Base-by-base conservation (phyloP, 2,329 filamentous ascomycete species). In the Colletotrichum theobromicola region DNA sequence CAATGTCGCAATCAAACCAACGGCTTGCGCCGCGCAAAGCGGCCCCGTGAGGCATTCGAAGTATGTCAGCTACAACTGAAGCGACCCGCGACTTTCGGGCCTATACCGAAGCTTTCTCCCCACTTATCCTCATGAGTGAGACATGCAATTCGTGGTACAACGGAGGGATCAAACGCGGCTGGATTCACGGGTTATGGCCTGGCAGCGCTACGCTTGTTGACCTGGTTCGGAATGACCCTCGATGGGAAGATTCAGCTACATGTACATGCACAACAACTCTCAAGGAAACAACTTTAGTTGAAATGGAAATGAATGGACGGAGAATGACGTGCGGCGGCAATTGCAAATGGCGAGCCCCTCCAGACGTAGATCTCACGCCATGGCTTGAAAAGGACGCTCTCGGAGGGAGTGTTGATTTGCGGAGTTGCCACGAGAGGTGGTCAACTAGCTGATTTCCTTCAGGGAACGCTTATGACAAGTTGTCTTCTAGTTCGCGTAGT, bases 381-480 rank as follows among this genome's bases (percentile, higher is more conserved):
- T 50, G 42, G 42, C 42, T 50, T 7, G 42, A 50, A 50, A 50
- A 50, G 42, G 42, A 50, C 4, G 42, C 42, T 12, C 13, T 50
- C 42, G 13, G n/a, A 13, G 42, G 42, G 42, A 50, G 24, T 50
- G 42, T 50, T 21, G 42, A 50, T 21, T 2, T 50, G 7, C 42
- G n/a, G 10, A 50, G n/a, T 50, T 50, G 24, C 12, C 42, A 50
- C 0, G 42, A 50, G 42, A 50, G n/a, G 12, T 50, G 42, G 42
- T 50, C n/a, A n/a, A 13, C 24, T 21, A 50, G 42, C 13, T 50
- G 42, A 46, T 10, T 2, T 46, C 5, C 10, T 21, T 12, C 2
- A 46, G n/a, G 10, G 12, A 2, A 0, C 1, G 7, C 5, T 21
- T 1, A 10, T 12, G 1, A 12, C 18, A 21, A 1, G 7, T 46